Evolutionary conservation across 1,284 basidiomycete species (phyloP), one percentile per base, ranked within the genome.

Genomic region (Cutaneotrichosporon cavernicola): DNA sequence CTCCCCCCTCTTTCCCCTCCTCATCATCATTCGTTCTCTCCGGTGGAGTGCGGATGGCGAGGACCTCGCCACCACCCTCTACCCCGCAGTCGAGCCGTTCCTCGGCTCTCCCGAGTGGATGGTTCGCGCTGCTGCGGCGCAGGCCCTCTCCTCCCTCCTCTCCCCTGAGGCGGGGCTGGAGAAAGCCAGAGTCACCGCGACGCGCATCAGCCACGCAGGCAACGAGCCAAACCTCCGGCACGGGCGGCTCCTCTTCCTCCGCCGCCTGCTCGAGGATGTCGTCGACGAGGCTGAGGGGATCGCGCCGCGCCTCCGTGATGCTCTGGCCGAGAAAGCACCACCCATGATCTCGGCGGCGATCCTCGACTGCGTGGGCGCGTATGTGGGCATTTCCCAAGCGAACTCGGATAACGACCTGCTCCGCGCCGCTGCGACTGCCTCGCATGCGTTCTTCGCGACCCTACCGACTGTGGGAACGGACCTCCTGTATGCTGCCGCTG

Each of bases 21-120:
- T 80, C 40, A 78, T 78, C 68, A 77, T 80, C 53, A 47, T 80
- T 18, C 70, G 78, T 18, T 76, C 73, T 59, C 64, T 80, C 14
- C 64, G 71, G 22, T 77, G 73, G 72, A 71, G 72, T 2, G 62
- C 68, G 0, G 67, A 69, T 0, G 70, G 66, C 6, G 63, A 56
- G 7, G 65, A 65, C 2, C 56, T 77, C 9, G 72, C 74, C 40
- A 64, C 69, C 7, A 30, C 52, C 10, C 58, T 77, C 30, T 60
- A 61, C 26, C 40, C 46, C 10, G 68, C 65, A 0, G 73, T 76
- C 5, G 61, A 66, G 65, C 62, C 66, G 4, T 75, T 70, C 47
- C 63, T 78, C 9, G 61, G 61, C 36, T 73, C 68, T 52, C 57
- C 56, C 14, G 76, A 79, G 57, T 75, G 75, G 68, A 75, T 78